Base-by-base conservation (phyloP, 345 rosid species). In the Raphanus sativus region DNA sequence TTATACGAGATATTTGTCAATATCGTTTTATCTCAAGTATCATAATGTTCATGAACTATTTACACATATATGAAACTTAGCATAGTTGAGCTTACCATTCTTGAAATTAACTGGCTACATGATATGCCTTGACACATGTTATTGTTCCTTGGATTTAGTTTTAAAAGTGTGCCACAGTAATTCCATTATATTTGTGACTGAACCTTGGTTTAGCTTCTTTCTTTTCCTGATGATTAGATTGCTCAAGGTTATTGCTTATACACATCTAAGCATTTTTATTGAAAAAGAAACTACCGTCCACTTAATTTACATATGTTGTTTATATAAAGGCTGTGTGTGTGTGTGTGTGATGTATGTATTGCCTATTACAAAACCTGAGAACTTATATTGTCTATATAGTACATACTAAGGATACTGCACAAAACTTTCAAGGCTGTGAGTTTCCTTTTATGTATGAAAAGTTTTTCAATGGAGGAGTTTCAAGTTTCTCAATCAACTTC, bases 41-140 rank as follows among this genome's bases (percentile, higher is more conserved):
- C 36, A 5, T 33, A 33, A 33, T 28, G 36, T 33, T 33, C 36
- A 33, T 33, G 36, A 33, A 33, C 36, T 6, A 5, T 16, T 16
- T 21, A 40, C 15, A n/a, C 29, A 33, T 33, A 34, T n/a, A 38
- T 74, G 29, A 55, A 74, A 65, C 71, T 36, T 50, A 63, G 21
- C 54, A 63, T 32, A 73, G 64, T 54, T 13, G 54, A 64, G 36
- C 56, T 30, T 63, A 36, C 40, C 26, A 64, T 25, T 54, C 77
- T 30, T 67, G 25, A 38, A 58, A 75, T 7, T 17, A 67, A 17
- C 65, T 40, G 13, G 29, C 77, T 36, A 69, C 21, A 74, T 5
- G 69, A 8, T 21, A 73, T 34, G 29, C 68, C 38, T 34, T 73
- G 62, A 38, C 42, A 5, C 65, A 54, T 66, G 48, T 48, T 62